Base-by-base conservation (phyloP, 495 filamentous ascomycete genomes). In the Penicillium alfredii region DNA sequence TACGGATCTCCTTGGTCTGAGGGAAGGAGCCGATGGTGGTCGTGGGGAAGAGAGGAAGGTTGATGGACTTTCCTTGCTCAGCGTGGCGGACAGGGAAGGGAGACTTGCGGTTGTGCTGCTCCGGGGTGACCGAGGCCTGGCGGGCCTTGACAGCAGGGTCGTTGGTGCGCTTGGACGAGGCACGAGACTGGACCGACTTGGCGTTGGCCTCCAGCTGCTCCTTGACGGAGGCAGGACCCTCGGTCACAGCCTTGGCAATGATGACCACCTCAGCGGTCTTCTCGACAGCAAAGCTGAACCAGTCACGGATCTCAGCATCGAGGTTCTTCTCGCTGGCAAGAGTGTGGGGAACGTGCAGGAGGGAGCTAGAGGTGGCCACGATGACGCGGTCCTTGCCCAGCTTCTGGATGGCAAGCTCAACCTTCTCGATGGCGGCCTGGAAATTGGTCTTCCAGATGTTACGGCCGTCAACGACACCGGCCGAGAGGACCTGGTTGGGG, bases 361-460 rank as follows among this genome's bases (percentile, higher is more conserved):
- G 84, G 44, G 90, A 96, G 76, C 82, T 88, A 54, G 92, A 97
- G 44, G 87, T 96, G 49, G 92, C 82, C 42, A 98, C 87, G 51
- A 97, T 82, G 57, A 98, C 89, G 52, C 93, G 84, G 43, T 96
- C 88, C 69, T 89, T 84, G 66, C 93, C 90, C 33, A 98, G 81
- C 67, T 86, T 84, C 71, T 94, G 84, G 58, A 95, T 72, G 44
- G 88, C 90, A 22, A 78, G 74, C 76, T 96, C 83, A 48, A 90
- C 80, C 53, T 75, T 77, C 71, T 85, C 87, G 49, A 96, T 88
- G 46, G 90, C 86, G 53, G 76, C 76, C 75, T 88, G 78, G 66
- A 94, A 83, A 78, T 95, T 87, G 68, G 86, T 94, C 87, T 98
- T 97, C 92, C 92, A 98, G 78, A 98, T 98, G 77, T 98, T 98